These are phyloP conservation scores for Trichophyton verrucosum DNA, from an alignment of 2,329 filamentous ascomycete genomes.

Conservation along the genomic window DNA sequence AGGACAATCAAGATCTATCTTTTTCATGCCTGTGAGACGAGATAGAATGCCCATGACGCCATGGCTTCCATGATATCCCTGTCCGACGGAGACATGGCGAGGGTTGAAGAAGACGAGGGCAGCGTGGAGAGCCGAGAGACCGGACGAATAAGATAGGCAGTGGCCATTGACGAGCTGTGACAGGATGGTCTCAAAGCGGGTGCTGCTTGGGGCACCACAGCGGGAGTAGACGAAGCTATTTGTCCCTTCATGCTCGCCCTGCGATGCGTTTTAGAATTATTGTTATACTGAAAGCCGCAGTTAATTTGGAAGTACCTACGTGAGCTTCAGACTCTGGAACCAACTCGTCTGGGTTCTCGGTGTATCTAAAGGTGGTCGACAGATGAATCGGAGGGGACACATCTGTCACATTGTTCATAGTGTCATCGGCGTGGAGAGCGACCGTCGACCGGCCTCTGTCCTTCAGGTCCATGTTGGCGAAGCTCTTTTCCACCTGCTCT, in stretches of 20 bases:
- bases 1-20: slow-evolving; percentile 58
- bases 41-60: slow-evolving; percentile 63
- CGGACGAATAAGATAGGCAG: slow-evolving; percentile 69
- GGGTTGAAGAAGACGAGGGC: slow-evolving; percentile 76
- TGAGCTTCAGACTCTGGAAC: slow-evolving; percentile 35
- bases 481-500: background rate
- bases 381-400: slow-evolving; percentile 84
- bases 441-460: slow-evolving; percentile 46
- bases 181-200: slow-evolving; percentile 74
- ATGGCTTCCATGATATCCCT: slow-evolving; percentile 88
- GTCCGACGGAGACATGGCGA: slow-evolving; percentile 65
- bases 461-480: slow-evolving; percentile 7
- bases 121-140: slow-evolving; percentile 79
- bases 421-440: slow-evolving; percentile 72
- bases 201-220: slow-evolving; percentile 62
- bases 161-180: slow-evolving; percentile 52
- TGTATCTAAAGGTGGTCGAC: slow-evolving; percentile 82
- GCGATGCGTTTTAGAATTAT: background rate
- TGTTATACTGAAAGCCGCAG: no score
- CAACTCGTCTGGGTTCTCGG: slow-evolving; percentile 55
- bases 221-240: slow-evolving; percentile 69
- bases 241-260: slow-evolving; percentile 14
- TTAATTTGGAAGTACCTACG: background rate
- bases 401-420: slow-evolving; percentile 59
- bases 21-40: slow-evolving; percentile 62